Conservation (phyloP, 148 eudicot genomes). For the Fallopia convolvulus region DNA sequence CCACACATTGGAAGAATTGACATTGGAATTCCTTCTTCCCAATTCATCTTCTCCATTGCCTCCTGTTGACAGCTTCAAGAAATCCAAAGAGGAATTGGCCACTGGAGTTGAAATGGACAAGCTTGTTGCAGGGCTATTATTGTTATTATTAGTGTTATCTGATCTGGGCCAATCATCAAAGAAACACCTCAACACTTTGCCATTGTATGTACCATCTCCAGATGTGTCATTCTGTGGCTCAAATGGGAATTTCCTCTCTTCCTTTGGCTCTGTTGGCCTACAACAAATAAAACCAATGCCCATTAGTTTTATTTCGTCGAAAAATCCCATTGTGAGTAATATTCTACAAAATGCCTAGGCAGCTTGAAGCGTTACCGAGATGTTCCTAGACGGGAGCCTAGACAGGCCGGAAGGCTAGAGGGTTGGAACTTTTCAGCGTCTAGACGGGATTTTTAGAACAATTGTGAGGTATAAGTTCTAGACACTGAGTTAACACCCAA, state of each 20-base stretch:
- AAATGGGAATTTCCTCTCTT: slow-evolving; percentile 25
- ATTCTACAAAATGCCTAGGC: too few species aligned
- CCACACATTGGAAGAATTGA: slow-evolving; percentile 9
- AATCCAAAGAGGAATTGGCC: slow-evolving; percentile 38
- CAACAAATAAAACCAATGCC: neutral
- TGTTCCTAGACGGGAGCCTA: too few species aligned
- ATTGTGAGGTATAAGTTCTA: too few species aligned
- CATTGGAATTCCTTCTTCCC: slow-evolving; percentile 20
- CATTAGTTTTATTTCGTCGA: too few species aligned
- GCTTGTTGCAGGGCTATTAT: slow-evolving; percentile 26
- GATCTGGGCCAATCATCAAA: slow-evolving; percentile 75
- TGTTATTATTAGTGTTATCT: slow-evolving; percentile 11
- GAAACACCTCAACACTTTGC: slow-evolving; percentile 45
- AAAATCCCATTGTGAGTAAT: too few species aligned
- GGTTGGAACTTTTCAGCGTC: too few species aligned
- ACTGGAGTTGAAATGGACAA: slow-evolving; percentile 52
- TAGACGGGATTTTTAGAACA: too few species aligned
- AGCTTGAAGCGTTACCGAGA: too few species aligned
- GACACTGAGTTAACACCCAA: too few species aligned
- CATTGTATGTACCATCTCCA: slow-evolving; percentile 19
- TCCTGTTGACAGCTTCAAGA: slow-evolving; percentile 56
- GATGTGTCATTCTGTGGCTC: slow-evolving; percentile 29
- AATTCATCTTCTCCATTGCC: slow-evolving; percentile 19
- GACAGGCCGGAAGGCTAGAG: too few species aligned
- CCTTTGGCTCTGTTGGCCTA: slow-evolving; percentile 14